A percentile compares a stretch with the other conserved stretches of the same genome.
These are phyloP conservation scores for Ceratocystis albifundus DNA, from an alignment of 2,329 filamentous ascomycete genomes.

Conservation along the genomic window DNA sequence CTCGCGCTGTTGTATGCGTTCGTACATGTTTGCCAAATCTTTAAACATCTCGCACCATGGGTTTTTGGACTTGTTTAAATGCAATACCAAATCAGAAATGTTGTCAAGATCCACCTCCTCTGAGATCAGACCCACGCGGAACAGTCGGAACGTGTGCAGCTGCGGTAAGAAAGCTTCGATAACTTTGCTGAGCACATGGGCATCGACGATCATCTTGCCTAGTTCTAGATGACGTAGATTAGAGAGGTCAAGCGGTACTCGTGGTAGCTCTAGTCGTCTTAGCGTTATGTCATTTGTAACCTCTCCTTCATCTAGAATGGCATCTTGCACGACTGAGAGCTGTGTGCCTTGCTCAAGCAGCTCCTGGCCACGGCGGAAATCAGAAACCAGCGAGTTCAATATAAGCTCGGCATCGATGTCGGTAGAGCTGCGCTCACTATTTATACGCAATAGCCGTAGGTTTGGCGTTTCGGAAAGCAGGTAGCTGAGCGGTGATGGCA, in stretches of 20 bases:
- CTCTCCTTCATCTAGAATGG: too few relatives aligned
- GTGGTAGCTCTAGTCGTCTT: not conserved
- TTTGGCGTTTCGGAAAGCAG: slow-evolving; percentile 1
- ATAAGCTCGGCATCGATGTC: not conserved
- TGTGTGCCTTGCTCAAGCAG: not conserved
- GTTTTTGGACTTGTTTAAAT: too few relatives aligned
- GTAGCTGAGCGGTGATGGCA: slow-evolving; percentile 9
- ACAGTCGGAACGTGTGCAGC: not conserved
- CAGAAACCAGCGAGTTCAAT: not conserved
- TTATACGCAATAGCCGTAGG: not conserved
- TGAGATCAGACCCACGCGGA: not conserved
- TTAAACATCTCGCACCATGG: too few relatives aligned
- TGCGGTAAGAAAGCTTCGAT: not conserved
- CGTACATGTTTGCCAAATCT: too few relatives aligned
- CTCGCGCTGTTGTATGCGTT: too few relatives aligned
- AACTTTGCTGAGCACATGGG: not conserved
- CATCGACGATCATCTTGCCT: slow-evolving; percentile 1
- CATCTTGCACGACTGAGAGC: not conserved
- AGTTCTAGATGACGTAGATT: not conserved
- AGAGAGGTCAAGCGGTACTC: not conserved
- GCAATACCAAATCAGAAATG: too few relatives aligned
- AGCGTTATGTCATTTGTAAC: too few relatives aligned
- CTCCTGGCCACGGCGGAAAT: not conserved
- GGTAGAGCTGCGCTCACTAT: not conserved
- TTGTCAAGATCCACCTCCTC: not conserved